Evolutionary conservation across 177 flowering plant species (phyloP).

Genomic region (Telopea speciosissima): DNA sequence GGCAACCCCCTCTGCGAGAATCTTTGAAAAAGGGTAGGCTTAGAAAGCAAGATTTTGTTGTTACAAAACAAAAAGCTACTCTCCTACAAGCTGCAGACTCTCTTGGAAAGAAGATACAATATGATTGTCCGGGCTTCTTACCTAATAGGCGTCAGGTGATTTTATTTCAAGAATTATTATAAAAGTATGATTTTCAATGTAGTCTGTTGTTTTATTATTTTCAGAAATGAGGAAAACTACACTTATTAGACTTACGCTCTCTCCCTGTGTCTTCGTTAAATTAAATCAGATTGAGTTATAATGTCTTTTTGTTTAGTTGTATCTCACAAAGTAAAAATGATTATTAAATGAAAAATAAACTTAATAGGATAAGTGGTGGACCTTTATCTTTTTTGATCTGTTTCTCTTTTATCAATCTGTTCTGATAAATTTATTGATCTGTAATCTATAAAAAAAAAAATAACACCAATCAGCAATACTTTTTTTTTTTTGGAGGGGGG

Average conservation of each 20-base stretch:
- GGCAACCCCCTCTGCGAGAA: conserved; percentile 85
- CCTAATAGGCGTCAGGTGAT: conserved; percentile 90
- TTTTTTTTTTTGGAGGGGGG: not conserved
- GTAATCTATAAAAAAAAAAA: too few species aligned
- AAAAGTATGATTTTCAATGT: not conserved
- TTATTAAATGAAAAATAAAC: too few species aligned
- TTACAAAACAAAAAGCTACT: conserved; percentile 65
- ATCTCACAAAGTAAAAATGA: not conserved
- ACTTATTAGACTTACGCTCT: too few species aligned
- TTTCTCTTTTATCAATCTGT: not conserved
- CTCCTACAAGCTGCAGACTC: conserved; percentile 78
- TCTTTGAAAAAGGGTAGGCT: conserved; percentile 64
- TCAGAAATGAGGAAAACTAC: too few species aligned
- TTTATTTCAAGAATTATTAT: conserved; percentile 7
- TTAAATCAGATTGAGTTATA: not conserved
- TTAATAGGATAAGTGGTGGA: not conserved
- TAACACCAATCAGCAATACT: not conserved
- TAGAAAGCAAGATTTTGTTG: conserved; percentile 59
- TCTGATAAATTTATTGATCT: too few species aligned
- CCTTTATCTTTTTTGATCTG: not conserved
- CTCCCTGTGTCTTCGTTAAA: too few species aligned
- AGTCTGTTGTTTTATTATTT: too few species aligned
- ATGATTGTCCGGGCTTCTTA: conserved; percentile 83
- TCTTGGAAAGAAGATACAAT: conserved; percentile 85
- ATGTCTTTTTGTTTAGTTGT: too few species aligned